Evolutionary conservation across 805 yeast species (phyloP), one percentile per base, ranked within the genome.

Genomic region (Metschnikowia proteae): DNA sequence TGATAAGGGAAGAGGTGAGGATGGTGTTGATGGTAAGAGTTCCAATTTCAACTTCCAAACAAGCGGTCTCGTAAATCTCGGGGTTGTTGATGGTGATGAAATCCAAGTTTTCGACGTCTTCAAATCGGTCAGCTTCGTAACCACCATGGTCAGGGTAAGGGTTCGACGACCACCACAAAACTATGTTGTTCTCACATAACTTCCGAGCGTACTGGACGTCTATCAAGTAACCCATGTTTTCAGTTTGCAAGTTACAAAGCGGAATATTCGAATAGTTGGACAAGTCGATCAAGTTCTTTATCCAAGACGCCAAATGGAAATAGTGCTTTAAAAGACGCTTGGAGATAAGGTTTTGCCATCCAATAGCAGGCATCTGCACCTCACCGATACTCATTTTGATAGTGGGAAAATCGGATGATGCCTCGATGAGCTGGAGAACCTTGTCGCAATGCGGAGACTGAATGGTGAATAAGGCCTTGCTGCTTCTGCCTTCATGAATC

Each of bases 141-240:
- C 96, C 96, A 29, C 96, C 97, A 59, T 80, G 84, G 60, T 89
- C 97, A 0, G 97, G 92, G 39, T 78, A 66, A 0, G 92, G 86
- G 17, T 75, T 74, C 3, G 83, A 80, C 0, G 96, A 87, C 98
- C 99, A 94, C 98, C 99, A 94, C 29, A 95, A 69, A 5, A 92
- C 84, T 36, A 87, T 79, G 51, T 82, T 80, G 42, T 80, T 79
- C 41, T 81, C 75, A 17, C 72, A 72, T 48, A 94, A 74, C 45
- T 83, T 75, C 59, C 99, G 75, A 0, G 98, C 96, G 64, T 88
- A 94, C 47, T 83, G 83, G 37, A 92, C 77, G 65, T 94, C 99
- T 50, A 92, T 86, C 58, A 90, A 71, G 57, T 81, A 87, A 0
- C 87, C 84, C 66, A 84, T 74, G 54, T 88, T 86, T 49, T 86